Base-by-base conservation (phyloP, 495 filamentous ascomycete species). In the Haplographium delicatum region DNA sequence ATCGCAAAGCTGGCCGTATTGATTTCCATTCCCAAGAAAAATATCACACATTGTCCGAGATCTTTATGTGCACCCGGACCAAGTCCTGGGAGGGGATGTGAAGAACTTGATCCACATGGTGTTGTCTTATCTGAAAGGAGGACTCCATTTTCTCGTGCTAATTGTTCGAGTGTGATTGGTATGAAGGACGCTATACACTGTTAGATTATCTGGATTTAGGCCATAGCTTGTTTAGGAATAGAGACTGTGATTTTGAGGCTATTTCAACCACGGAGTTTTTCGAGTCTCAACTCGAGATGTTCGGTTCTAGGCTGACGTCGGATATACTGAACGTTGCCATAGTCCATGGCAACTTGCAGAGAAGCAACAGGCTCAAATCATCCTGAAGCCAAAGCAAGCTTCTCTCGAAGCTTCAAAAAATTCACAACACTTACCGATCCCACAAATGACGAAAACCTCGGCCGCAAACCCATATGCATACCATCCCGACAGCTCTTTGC, bases 1-100 rank as follows among this genome's bases (percentile, higher is more conserved):
- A 98, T 90, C 50, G 94, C 93, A 66, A 96, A 96, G 69, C 88
- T 94, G 15, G 93, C 91, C 8, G 93, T 96, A 68, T 96, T 96
- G 62, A 98, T 83, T 57, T 95, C 85, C 46, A 80, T 66, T 4
- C 93, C 93, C 37, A 95, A 67, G 7, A 98, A 67, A 49, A 82
- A 79, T 58, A 97, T 77, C 43, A 97, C 72, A 59, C 93, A 98
- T 61, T 94, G 89, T 23, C 78, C 77, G 30, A 40, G 23, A 47
- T 58, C 50, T 53, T 66, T 68, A 22, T 24, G 3, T 19, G 33
- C 24, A 62, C 44, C 57, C 42, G 53, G 44, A 45, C 37, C 20
- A 13, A 52, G 63, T 10, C 33, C 26, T 10, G 25, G 48, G n/a
- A 38, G 52, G 11, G 20, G 65, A 23, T 40, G 26, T 39, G 47